Percentiles rank a stretch among this genome's conserved stretches.
Conservation (phyloP, 805 yeast genomes). For the Myxozyma vanderwaltii region DNA sequence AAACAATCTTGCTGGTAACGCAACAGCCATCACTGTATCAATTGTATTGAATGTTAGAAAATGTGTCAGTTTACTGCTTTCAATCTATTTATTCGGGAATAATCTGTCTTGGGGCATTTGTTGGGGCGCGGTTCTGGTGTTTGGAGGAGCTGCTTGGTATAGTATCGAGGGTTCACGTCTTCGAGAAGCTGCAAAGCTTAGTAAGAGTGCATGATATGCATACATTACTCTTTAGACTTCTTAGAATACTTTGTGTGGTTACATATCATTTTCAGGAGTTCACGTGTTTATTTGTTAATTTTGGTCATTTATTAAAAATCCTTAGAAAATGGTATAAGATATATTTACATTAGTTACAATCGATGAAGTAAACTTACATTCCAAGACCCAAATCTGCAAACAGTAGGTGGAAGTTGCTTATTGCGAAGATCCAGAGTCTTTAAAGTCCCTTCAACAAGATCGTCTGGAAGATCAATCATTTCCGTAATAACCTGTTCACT, state of each 20-base stretch:
- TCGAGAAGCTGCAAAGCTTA: constrained; percentile 16
- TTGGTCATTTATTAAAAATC: neutral
- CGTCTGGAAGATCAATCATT: constrained; percentile 42
- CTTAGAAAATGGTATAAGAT: neutral
- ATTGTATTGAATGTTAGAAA: constrained; percentile 64
- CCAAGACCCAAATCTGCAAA: constrained; percentile 39
- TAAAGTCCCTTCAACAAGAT: constrained; percentile 42
- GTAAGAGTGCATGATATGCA: constrained; percentile 10
- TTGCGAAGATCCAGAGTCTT: constrained; percentile 41
- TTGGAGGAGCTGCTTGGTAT: constrained; percentile 58
- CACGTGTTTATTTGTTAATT: neutral
- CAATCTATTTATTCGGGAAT: constrained; percentile 57
- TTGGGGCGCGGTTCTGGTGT: constrained; percentile 56
- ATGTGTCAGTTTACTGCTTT: constrained; percentile 59
- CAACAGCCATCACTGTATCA: constrained; percentile 65
- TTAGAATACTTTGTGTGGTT: neutral
- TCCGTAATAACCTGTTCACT: constrained; percentile 39
- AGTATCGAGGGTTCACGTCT: constrained; percentile 30
- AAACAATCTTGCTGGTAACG: constrained; percentile 57
- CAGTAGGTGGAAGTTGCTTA: constrained; percentile 43
- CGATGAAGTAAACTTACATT: constrained; percentile 38
- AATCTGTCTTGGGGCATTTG: constrained; percentile 45
- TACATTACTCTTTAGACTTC: neutral
- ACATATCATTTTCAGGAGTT: neutral
- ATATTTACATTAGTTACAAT: constrained; percentile 11